phyloP scores from a whole-genome alignment of 2,329 filamentous ascomycete species.

The Harringtonia lauricola region DNA sequence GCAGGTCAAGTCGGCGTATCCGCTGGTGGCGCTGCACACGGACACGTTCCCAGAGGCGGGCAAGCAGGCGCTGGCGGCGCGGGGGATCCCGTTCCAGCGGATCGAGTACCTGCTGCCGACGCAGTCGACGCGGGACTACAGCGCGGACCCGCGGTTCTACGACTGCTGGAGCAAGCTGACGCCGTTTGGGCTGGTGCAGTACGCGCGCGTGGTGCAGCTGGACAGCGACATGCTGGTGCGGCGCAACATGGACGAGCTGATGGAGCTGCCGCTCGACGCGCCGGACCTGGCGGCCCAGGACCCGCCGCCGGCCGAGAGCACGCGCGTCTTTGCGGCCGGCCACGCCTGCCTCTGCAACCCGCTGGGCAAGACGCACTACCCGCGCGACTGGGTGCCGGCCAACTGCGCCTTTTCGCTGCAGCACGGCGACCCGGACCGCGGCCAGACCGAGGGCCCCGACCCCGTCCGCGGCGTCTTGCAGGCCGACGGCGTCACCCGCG shows the following conservation, averaged over 20 bases:
- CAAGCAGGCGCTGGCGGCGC: conserved; percentile 55
- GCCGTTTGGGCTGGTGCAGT: conserved; percentile 66
- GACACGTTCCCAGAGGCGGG: conserved; percentile 60
- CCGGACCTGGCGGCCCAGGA: conserved; percentile 11
- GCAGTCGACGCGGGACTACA: conserved; percentile 51
- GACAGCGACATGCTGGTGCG: conserved; percentile 82
- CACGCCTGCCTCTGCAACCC: conserved; percentile 86
- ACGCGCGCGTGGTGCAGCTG: conserved; percentile 69
- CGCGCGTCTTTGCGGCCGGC: conserved; percentile 67
- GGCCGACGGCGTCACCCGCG: not conserved
- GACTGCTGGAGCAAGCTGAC: conserved; percentile 85
- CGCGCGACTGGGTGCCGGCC: conserved; percentile 49
- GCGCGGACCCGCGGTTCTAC: conserved; percentile 72
- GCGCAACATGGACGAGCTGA: conserved; percentile 84
- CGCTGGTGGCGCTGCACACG: conserved; percentile 74
- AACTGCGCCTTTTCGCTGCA: conserved; percentile 46
- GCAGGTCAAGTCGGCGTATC: conserved; percentile 54
- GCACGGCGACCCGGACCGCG: conserved; percentile 26
- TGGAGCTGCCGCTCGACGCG: conserved; percentile 56
- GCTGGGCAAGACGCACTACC: conserved; percentile 67
- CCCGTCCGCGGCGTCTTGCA: conserved; percentile 17
- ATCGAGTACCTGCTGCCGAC: conserved; percentile 65
- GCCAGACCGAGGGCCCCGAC: conserved; percentile 33
- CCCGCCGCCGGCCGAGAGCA: conserved; percentile 22
- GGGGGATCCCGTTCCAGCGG: conserved; percentile 57